phyloP scores from a whole-genome alignment of 768 basidiomycete species.

The Lactarius trivialis region DNA sequence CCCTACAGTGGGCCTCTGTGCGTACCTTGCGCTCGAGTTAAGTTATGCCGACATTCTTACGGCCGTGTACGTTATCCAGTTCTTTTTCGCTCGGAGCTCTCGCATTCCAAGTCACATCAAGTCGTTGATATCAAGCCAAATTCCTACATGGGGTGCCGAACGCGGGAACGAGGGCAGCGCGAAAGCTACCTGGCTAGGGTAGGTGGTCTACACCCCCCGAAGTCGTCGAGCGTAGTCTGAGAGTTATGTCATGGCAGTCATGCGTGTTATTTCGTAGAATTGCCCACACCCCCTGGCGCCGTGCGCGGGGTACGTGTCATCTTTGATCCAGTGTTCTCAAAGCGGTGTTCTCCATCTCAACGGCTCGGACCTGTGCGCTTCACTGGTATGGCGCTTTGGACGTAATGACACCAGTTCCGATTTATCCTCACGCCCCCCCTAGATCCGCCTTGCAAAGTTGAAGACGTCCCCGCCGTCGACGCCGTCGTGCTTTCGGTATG shows the following conservation, averaged over 20 bases:
- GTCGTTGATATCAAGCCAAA: slow-evolving; percentile 18
- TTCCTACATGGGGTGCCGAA: slow-evolving; percentile 12
- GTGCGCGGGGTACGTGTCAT: slow-evolving; percentile 34
- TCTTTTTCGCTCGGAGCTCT: slow-evolving; percentile 4
- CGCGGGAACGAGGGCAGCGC: slow-evolving; percentile 10
- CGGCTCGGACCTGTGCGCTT: slow-evolving; percentile 31
- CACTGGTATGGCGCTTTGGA: slow-evolving; percentile 28
- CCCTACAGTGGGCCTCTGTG: slow-evolving; percentile 16
- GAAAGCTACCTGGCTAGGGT: slow-evolving; percentile 23
- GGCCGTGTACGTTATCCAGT: neutral
- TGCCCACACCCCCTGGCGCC: slow-evolving; percentile 31
- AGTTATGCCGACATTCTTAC: neutral
- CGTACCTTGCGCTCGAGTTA: neutral
- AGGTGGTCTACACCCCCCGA: neutral
- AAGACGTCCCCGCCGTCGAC: slow-evolving; percentile 45
- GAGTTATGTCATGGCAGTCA: slow-evolving; percentile 24
- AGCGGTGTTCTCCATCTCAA: slow-evolving; percentile 32
- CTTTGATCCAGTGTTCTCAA: slow-evolving; percentile 35
- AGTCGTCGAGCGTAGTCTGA: neutral
- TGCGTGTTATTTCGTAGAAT: slow-evolving; percentile 36
- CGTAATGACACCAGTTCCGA: no score
- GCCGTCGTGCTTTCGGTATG: slow-evolving; percentile 43
- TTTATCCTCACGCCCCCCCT: neutral
- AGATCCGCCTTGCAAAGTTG: slow-evolving; percentile 35
- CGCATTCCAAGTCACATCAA: slow-evolving; percentile 16